Base-by-base conservation (phyloP, 1,139 yeast species). In the Saccharomyces hybrid region DNA sequence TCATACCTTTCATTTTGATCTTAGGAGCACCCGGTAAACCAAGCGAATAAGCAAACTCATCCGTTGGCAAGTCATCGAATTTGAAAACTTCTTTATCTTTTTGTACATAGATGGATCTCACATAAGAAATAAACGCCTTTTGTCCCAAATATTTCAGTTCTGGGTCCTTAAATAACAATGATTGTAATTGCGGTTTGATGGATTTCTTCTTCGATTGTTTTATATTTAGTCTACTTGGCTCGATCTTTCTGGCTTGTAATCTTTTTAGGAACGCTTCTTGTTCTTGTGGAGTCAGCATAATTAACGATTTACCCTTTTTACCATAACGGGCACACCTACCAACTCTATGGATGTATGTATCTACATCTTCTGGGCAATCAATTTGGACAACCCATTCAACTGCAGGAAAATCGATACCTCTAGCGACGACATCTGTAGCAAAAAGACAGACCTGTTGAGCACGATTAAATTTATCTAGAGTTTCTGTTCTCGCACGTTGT, bases 21-120 rank as follows among this genome's bases (percentile, higher is more conserved):
- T 87, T 85, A 48, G 99, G 99, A 1, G 96, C 96, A 55, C 98
- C 96, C 0, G 98, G 96, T 53, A 93, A 78, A 6, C 99, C 99
- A 52, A 91, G 72, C 11, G 96, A 87, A 55, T 82, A 81, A 2
- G 99, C 98, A 72, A 76, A 90, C 55, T 81, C 86, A 60, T 91
- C 97, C 4, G 86, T 75, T 2, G 96, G 95, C 14, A 93, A 70
- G 48, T 82, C 81, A 12, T 84, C 88, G 34, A 90, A 79, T 63
- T 83, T 80, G 72, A 93, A 93, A 9, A 91, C 83, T 52, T 84
- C 88, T 69, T 89, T 90, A 67, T 93, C 96, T 67, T 86, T 84
- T 71, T 91, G 98, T 49, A 93, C 77, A 65, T 86, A 84, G 8
- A 95, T 80, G 2, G 96, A 88, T 62, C 89, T 79, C 68, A 85